Base-by-base conservation (phyloP, 129 eudicot species). In the Flaveria brownii region DNA sequence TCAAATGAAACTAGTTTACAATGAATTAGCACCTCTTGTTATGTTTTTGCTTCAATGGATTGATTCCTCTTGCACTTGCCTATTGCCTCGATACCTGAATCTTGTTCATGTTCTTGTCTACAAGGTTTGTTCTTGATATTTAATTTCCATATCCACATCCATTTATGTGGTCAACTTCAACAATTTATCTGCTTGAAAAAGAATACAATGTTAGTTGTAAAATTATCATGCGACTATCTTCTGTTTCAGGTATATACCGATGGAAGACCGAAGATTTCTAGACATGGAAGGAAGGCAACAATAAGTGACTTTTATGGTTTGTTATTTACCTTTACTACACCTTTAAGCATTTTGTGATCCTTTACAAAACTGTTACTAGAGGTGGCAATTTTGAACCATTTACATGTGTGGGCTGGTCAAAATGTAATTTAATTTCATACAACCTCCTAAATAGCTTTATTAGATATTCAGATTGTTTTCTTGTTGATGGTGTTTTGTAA, bases 1-100 rank as follows among this genome's bases (percentile, higher is more conserved):
- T 77, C 91, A 91, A 73, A 94, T 94, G 98, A 91, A 86, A 76
- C 60, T 94, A 85, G 97, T 80, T 39, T 84, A 88, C 83, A 87
- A 87, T 83, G 84, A 89, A 63, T 76, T 86, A 62, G 90, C 93
- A 30, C 97, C 98, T 15, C 74, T 94, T 62, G 59, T 91, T 75
- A 80, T 91, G 82, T 85, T 82, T 62, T 85, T 91, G 64, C 86
- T 91, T 46, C 92, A 83, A 51, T 93, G 98, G 97, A 69, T 88
- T 36, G 98, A 93, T 81, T 83, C 93, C 69, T 88, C 96, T 33
- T 90, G 97, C 79, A 46, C 85, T 18, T 88, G 90, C 66, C 80
- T 93, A 18, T 81, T 88, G 70, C 96, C 98, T 36, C 71, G 87
- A 83, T 88, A 84, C 76, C 77, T 94, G 23, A 91, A 87, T 77